Evolutionary conservation across 805 yeast species (phyloP).

Genomic region (Cyberlindnera mrakii): DNA sequence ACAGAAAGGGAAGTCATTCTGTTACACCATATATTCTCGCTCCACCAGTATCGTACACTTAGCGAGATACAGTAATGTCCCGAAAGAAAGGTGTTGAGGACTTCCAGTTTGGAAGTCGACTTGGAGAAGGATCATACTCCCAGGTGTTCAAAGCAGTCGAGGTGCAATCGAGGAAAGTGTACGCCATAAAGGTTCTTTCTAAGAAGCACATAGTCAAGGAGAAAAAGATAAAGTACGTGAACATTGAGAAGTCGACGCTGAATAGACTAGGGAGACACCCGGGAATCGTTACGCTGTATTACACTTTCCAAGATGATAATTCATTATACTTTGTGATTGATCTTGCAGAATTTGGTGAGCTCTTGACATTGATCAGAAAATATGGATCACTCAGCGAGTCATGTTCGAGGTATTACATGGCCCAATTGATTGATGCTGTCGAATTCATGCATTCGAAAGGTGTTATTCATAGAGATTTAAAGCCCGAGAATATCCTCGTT

Average conservation of each 20-base stretch:
- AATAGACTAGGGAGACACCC: slow-evolving; percentile 89
- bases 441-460: slow-evolving; percentile 85
- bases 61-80: slow-evolving; percentile 20
- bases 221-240: slow-evolving; percentile 90
- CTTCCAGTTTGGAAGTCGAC: slow-evolving; percentile 72
- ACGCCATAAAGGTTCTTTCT: slow-evolving; percentile 87
- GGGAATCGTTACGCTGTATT: slow-evolving; percentile 86
- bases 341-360: slow-evolving; percentile 93
- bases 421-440: slow-evolving; percentile 86
- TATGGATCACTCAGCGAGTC: slow-evolving; percentile 71
- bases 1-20: neutral
- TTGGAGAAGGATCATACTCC: slow-evolving; percentile 96
- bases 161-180: slow-evolving; percentile 60
- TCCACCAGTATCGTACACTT: neutral
- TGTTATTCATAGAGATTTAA: slow-evolving; percentile 87
- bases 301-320: slow-evolving; percentile 89
- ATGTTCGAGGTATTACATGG: slow-evolving; percentile 74
- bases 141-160: slow-evolving; percentile 88
- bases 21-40: neutral
- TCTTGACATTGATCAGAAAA: slow-evolving; percentile 70
- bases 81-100: slow-evolving; percentile 58
- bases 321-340: slow-evolving; percentile 89
- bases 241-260: slow-evolving; percentile 87
- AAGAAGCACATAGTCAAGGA: slow-evolving; percentile 92
- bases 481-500: slow-evolving; percentile 87